Evolutionary conservation across 768 basidiomycete genomes (phyloP), one percentile per base, ranked within the genome.

Genomic region (Hericium coralloides): DNA sequence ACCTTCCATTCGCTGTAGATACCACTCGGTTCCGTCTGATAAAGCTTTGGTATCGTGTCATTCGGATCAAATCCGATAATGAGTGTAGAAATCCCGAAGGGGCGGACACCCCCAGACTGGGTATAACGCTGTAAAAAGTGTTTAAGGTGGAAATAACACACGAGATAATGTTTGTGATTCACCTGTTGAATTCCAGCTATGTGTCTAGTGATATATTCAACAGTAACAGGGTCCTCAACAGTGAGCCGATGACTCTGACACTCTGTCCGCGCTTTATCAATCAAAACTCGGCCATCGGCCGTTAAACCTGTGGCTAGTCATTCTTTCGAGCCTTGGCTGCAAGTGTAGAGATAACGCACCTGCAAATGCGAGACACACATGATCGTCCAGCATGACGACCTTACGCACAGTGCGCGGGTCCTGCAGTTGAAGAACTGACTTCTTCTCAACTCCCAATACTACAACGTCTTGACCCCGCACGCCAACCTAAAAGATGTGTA

Each of bases 1-100:
- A 90, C 95, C 85, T 98, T 99, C 97, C 97, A 99, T 36, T 93
- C 92, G 62, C 89, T 93, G 73, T 95, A 98, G 61, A 98, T 98
- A 18, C 97, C 97, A 68, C 90, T 91, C 1, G 97, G 97, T 71
- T 99, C 97, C 12, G 97, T 98, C 73, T 94, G 89, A 72, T 98
- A 99, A 36, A 99, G 75, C 56, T 90, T 84, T 48, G 97, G 97
- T 60, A 78, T 79, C 48, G 79, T 79, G 66, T 95, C 95, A 69
- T 95, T 76, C 18, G 95, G 95, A 69, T 99, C 95, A 69, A 98
- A 99, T 48, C 97, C 97, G 61, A 98, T 84, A 60, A 99, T 89
- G 52, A 99, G 80, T 10, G 95, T 98, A 14, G 95, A 95, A 64
- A 98, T 94, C 63, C 97, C 97, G 66, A 99, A 99, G 25, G 97